A percentile compares a stretch with the other conserved stretches of the same genome.
Evolutionary conservation across 495 filamentous ascomycete genomes (phyloP).

Genomic region (Penicillium turbatum): DNA sequence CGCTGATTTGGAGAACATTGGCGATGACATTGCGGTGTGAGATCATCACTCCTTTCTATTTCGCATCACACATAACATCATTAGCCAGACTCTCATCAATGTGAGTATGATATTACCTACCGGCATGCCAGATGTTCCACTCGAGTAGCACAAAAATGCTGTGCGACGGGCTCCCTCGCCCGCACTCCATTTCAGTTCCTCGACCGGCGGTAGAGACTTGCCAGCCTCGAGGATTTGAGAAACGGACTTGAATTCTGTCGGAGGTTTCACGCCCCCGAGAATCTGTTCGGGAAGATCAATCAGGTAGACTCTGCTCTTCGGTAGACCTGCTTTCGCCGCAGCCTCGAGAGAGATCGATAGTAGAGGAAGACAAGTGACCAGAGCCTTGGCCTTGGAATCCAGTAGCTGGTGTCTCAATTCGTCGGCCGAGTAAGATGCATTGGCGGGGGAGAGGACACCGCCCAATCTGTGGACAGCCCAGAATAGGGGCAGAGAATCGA

Average conservation of each 20-base stretch:
- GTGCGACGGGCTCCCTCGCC: constrained; percentile 73
- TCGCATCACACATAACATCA: background rate
- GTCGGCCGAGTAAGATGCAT: constrained; percentile 70
- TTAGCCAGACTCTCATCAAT: background rate
- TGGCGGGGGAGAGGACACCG: constrained; percentile 74
- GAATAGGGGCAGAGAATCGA: constrained; percentile 72
- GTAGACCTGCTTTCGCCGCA: constrained; percentile 61
- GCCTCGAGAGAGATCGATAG: constrained; percentile 66
- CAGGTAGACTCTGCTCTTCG: constrained; percentile 69
- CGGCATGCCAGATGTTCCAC: constrained; percentile 82
- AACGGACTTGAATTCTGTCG: constrained; percentile 62
- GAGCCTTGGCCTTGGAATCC: constrained; percentile 66
- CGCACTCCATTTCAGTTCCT: constrained; percentile 62
- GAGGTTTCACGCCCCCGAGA: constrained; percentile 43
- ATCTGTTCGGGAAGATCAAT: constrained; percentile 58
- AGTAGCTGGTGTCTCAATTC: constrained; percentile 79
- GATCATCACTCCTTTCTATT: constrained; percentile 91
- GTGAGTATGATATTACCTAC: constrained; percentile 40
- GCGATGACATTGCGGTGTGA: constrained; percentile 85
- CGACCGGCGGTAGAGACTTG: constrained; percentile 55
- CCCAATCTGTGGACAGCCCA: constrained; percentile 74
- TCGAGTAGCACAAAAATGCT: constrained; percentile 86
- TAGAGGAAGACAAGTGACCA: constrained; percentile 78
- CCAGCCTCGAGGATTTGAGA: constrained; percentile 65
- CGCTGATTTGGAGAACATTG: constrained; percentile 63